Percentiles rank a stretch among this genome's conserved stretches.
phyloP scores from a whole-genome alignment of 2,329 filamentous ascomycete genomes.

The Pseudogymnoascus verrucosus region DNA sequence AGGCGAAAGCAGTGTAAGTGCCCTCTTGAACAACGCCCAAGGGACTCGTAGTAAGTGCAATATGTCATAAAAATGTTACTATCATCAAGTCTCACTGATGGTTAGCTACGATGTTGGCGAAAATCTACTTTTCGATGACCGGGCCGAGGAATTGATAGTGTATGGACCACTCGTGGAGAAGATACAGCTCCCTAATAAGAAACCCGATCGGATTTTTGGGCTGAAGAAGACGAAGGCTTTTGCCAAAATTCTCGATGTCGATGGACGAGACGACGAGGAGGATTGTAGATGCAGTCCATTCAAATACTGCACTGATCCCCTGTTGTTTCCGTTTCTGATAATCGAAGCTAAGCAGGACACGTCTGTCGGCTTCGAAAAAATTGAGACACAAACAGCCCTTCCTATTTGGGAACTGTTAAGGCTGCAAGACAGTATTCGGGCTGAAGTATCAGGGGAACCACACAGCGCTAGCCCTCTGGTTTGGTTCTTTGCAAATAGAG shows the following conservation, averaged over 20 bases:
- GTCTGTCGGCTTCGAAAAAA: slow-evolving; percentile 15
- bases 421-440: slow-evolving; percentile 18
- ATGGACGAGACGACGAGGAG: neutral
- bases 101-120: neutral
- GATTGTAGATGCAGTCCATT: slow-evolving; percentile 9
- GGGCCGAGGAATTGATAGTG: neutral
- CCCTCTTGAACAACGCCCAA: neutral
- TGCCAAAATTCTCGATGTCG: slow-evolving; percentile 7
- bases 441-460: neutral
- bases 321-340: slow-evolving; percentile 22
- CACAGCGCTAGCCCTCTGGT: neutral
- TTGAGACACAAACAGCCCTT: slow-evolving; percentile 21
- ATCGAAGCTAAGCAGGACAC: slow-evolving; percentile 22
- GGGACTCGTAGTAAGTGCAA: neutral
- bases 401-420: slow-evolving; percentile 20
- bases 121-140: neutral
- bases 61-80: neutral
- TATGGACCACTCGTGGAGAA: neutral
- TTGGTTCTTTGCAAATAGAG: neutral
- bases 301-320: slow-evolving; percentile 12
- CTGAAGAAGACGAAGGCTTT: slow-evolving; percentile 14
- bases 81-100: neutral
- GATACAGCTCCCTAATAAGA: slow-evolving; percentile 10
- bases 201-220: slow-evolving; percentile 16
- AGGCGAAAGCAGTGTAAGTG: slow-evolving; percentile 5